phyloP scores from a whole-genome alignment of 2,329 filamentous ascomycete species.

The Diaporthe australafricana region DNA sequence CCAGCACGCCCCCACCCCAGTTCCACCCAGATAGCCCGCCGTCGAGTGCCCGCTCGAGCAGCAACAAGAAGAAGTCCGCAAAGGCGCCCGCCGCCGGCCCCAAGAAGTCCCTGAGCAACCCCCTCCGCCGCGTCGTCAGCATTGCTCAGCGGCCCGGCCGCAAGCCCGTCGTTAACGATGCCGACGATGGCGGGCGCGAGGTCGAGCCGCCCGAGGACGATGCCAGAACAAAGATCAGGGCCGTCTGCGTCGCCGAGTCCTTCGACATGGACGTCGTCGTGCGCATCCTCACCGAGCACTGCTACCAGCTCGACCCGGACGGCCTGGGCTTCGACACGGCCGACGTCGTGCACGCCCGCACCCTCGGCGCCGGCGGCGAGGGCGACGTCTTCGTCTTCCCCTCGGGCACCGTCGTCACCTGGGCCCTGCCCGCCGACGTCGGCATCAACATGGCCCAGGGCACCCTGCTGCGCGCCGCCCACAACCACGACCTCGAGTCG shows the following conservation, averaged over 20 bases:
- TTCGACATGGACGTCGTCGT: constrained; percentile 73
- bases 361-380: constrained; percentile 68
- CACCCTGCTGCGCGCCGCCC: constrained; percentile 80
- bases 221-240: constrained; percentile 62
- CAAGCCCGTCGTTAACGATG: constrained; percentile 55
- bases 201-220: constrained; percentile 43
- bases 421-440: constrained; percentile 84
- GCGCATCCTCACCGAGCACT: constrained; percentile 67
- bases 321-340: constrained; percentile 69
- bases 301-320: constrained; percentile 72
- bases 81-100: constrained; percentile 37
- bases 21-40: neutral
- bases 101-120: constrained; percentile 82
- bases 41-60: neutral
- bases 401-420: constrained; percentile 92
- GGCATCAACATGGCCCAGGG: constrained; percentile 77
- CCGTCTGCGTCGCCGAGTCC: constrained; percentile 71
- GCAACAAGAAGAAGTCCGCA: constrained; percentile 31
- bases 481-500: constrained; percentile 75
- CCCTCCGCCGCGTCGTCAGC: constrained; percentile 85
- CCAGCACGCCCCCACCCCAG: neutral
- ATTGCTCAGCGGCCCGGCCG: constrained; percentile 77
- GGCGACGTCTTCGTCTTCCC: constrained; percentile 97
- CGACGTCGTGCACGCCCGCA: constrained; percentile 73
- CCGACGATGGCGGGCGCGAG: constrained; percentile 41